These are phyloP conservation scores for Calycina herbarum DNA, from an alignment of 2,329 filamentous ascomycete genomes.

Conservation along the genomic window DNA sequence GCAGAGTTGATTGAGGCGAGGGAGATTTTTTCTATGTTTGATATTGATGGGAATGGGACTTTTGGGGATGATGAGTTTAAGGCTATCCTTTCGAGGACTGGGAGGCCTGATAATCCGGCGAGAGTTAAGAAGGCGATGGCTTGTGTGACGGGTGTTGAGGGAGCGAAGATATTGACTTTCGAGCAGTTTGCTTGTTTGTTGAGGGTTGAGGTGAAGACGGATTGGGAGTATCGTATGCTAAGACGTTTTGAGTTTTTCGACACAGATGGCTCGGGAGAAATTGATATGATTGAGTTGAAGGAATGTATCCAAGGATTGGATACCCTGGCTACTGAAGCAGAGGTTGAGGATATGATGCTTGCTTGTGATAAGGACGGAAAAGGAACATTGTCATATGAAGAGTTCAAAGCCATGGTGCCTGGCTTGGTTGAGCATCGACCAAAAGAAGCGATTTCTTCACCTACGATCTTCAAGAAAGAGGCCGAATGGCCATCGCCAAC, in stretches of 20 bases:
- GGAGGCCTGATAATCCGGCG: too few species aligned
- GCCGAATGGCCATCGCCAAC: slow-evolving; percentile 1
- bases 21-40: slow-evolving; percentile 16
- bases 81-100: slow-evolving; percentile 5
- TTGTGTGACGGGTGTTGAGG: slow-evolving; percentile 5
- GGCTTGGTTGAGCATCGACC: not conserved
- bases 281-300: slow-evolving; percentile 17
- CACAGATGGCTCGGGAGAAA: slow-evolving; percentile 13
- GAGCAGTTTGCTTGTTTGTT: slow-evolving; percentile 17
- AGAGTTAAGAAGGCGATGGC: not conserved
- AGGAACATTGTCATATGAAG: slow-evolving; percentile 6
- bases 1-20: slow-evolving; percentile 14
- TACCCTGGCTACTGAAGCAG: slow-evolving; percentile 3
- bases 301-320: slow-evolving; percentile 19
- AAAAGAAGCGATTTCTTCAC: slow-evolving; percentile 1
- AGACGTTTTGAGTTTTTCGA: slow-evolving; percentile 14
- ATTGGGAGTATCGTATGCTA: slow-evolving; percentile 10
- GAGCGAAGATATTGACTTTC: slow-evolving; percentile 7
- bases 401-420: slow-evolving; percentile 9
- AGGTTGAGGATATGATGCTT: slow-evolving; percentile 10
- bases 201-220: slow-evolving; percentile 10
- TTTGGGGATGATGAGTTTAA: slow-evolving; percentile 14
- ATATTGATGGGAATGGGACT: slow-evolving; percentile 18
- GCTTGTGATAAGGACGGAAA: slow-evolving; percentile 9
- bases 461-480: slow-evolving; percentile 2